phyloP scores from a whole-genome alignment of 139 green algal species.

The Pleodorina starrii region DNA sequence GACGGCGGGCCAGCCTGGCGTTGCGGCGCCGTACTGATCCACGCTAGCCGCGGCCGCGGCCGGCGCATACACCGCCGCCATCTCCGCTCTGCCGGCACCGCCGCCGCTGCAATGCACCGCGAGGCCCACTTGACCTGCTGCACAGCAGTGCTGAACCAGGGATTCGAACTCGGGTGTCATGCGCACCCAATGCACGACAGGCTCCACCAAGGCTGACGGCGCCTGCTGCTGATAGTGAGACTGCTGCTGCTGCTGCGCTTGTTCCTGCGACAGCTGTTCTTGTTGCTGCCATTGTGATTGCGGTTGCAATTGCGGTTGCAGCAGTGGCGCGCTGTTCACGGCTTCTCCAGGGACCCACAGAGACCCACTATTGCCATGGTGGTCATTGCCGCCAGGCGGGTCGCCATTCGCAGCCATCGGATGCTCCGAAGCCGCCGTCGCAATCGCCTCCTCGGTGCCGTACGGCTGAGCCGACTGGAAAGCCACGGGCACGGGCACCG shows the following conservation, averaged over 20 bases:
- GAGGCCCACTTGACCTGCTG: neutral
- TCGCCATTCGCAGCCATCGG: too few species aligned
- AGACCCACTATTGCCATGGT: too few species aligned
- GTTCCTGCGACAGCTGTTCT: neutral
- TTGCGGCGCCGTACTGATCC: neutral
- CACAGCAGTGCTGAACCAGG: constrained; percentile 21
- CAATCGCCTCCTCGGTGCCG: too few species aligned
- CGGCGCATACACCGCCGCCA: constrained; percentile 34
- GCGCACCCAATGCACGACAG: neutral
- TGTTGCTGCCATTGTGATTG: too few species aligned
- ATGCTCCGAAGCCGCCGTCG: too few species aligned
- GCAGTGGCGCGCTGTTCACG: too few species aligned
- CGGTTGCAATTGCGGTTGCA: too few species aligned
- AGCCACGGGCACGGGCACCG: neutral
- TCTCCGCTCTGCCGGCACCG: neutral
- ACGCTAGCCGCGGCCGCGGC: neutral
- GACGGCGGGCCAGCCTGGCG: neutral
- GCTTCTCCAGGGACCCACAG: too few species aligned
- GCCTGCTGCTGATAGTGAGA: too few species aligned
- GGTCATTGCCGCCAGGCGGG: too few species aligned
- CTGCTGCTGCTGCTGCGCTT: neutral
- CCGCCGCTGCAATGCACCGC: neutral
- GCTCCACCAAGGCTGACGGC: neutral
- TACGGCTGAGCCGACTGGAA: neutral
- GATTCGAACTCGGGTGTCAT: neutral